A percentile compares a stretch with the other conserved stretches of the same genome.
Conservation (phyloP, 768 basidiomycete genomes). For the Boletus fagicola region DNA sequence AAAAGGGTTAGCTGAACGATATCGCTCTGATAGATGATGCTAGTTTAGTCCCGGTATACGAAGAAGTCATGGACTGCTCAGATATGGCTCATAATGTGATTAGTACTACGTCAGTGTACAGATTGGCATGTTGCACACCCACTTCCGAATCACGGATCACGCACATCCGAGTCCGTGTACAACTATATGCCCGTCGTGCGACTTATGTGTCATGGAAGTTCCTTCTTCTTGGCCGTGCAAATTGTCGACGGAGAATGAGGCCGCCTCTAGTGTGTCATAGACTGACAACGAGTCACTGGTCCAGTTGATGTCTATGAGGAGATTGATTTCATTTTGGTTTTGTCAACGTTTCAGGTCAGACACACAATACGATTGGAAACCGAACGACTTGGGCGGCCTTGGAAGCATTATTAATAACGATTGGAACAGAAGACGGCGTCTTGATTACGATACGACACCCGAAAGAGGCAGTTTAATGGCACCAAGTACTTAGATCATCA, state of each 20-base stretch:
- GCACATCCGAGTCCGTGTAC: background rate
- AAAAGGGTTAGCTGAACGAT: too few relatives aligned
- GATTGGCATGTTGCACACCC: too few relatives aligned
- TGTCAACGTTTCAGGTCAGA: background rate
- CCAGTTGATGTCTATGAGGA: background rate
- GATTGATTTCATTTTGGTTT: background rate
- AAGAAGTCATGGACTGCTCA: background rate
- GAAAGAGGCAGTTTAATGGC: background rate
- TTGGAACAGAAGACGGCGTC: background rate
- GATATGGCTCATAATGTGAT: background rate
- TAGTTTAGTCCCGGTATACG: background rate
- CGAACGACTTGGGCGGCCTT: background rate
- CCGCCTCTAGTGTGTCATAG: background rate
- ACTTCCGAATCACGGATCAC: too few relatives aligned
- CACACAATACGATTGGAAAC: background rate
- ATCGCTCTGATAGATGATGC: too few relatives aligned
- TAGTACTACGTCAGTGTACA: too few relatives aligned
- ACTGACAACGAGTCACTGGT: background rate
- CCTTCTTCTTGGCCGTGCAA: background rate
- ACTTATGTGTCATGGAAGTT: background rate
- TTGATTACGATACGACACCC: background rate
- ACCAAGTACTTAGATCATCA: background rate
- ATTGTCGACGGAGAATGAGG: background rate
- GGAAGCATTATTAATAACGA: background rate
- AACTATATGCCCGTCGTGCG: background rate